Conservation (phyloP, 225 moss, liverwort and hornwort genomes). For the Thuidium tamariscinum region DNA sequence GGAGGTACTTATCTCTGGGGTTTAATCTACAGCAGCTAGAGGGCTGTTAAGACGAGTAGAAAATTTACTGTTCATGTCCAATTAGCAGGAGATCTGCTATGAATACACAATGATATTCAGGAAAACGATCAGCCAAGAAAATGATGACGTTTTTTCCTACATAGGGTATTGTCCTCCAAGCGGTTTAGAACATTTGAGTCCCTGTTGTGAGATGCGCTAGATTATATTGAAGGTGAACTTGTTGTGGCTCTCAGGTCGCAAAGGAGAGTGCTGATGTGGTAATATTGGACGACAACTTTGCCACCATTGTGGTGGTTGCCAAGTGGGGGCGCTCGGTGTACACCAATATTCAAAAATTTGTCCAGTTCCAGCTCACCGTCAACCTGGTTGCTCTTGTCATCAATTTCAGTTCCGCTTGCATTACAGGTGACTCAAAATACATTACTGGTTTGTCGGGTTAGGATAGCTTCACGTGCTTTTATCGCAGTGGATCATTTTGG, state of each 20-base stretch:
- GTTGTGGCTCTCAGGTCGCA: constrained; percentile 49
- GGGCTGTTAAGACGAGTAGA: background rate
- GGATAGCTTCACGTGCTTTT: background rate
- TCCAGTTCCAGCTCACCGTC: constrained; percentile 93
- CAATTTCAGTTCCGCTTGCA: constrained; percentile 85
- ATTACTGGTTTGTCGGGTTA: background rate
- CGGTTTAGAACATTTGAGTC: background rate
- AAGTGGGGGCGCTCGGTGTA: constrained; percentile 99
- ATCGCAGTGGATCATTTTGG: background rate
- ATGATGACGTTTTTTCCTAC: background rate
- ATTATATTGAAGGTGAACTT: background rate
- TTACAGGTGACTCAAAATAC: constrained; percentile 46
- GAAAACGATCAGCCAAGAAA: background rate
- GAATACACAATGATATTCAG: background rate
- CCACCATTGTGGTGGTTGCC: constrained; percentile 78
- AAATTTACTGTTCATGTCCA: background rate
- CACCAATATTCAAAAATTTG: constrained; percentile 88
- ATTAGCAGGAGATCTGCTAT: background rate
- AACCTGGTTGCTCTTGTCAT: constrained; percentile 81
- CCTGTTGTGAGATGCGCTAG: background rate
- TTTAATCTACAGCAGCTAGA: background rate
- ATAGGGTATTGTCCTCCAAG: background rate
- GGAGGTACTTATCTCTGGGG: constrained; percentile 40
- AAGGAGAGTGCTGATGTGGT: constrained; percentile 96
- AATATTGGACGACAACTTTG: constrained; percentile 79